Base-by-base conservation (phyloP, 2,329 filamentous ascomycete genomes). In the Fusarium sacchari region DNA sequence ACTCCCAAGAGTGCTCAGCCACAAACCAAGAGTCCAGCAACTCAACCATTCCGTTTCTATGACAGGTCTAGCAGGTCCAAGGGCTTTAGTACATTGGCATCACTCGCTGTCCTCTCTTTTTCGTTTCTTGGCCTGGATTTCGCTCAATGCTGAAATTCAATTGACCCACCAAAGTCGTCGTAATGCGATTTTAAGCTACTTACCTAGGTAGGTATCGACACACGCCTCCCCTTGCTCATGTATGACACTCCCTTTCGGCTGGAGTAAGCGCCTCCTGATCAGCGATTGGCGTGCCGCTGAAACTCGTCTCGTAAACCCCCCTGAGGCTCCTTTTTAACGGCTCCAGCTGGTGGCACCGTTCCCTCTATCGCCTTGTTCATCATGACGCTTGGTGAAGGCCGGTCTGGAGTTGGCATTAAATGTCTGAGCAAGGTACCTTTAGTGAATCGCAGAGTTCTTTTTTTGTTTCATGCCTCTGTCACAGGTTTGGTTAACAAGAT, bases 111-210 rank as follows among this genome's bases (percentile, higher is more conserved):
- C 34, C 26, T 50, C 55, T 43, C 64, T 62, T 46, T 55, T 56
- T 60, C 37, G 58, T 60, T 74, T 60, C 57, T 67, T 60, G 69
- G 57, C 47, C 57, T 59, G 46, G 49, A 71, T 50, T 66, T 63
- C 50, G 47, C 52, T 59, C 58, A 67, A 70, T 60, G 52, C 40
- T 69, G 28, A 66, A 59, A 64, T 32, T 34, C 42, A 47, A 44
- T 42, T 28, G 62, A 46, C 67, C 72, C 72, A 72, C 71, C 61
- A 46, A 49, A 66, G 71, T 68, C 72, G 72, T 74, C 72, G 71
- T 74, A 74, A 74, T 74, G 64, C 60, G n/a, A 52, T 67, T 64
- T 61, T 60, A 26, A 40, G 50, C 49, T 57, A n/a, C n/a, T n/a
- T n/a, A n/a, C n/a, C n/a, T n/a, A n/a, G n/a, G n/a, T n/a, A n/a